These are phyloP conservation scores for Toxicodendron radicans DNA, from an alignment of 345 rosid genomes.

Conservation along the genomic window DNA sequence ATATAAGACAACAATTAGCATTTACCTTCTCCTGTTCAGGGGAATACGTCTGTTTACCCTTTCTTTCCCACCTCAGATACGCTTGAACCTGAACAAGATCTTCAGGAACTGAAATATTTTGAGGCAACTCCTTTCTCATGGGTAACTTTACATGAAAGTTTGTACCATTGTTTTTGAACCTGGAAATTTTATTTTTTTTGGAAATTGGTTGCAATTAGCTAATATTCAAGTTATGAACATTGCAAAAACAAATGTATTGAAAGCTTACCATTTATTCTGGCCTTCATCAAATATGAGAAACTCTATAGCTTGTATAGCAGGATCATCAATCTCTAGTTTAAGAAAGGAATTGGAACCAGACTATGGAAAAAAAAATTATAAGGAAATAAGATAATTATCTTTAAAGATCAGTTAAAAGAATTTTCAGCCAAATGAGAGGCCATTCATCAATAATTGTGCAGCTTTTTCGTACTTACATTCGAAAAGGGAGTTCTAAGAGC, in stretches of 20 bases:
- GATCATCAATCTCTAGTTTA: slow-evolving; percentile 80
- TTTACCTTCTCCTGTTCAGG: slow-evolving; percentile 79
- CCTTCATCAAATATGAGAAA: slow-evolving; percentile 89
- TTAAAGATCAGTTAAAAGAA: slow-evolving; percentile 13
- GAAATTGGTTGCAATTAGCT: slow-evolving; percentile 8
- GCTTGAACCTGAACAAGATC: slow-evolving; percentile 97
- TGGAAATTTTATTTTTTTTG: slow-evolving; percentile 23
- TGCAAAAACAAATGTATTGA: slow-evolving; percentile 11
- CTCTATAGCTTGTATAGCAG: slow-evolving; percentile 72
- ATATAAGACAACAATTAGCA: background rate
- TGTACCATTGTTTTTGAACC: slow-evolving; percentile 85
- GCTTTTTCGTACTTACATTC: slow-evolving; percentile 49
- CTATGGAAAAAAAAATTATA: slow-evolving; percentile 35
- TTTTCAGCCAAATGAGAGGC: slow-evolving; percentile 7
- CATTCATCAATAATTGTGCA: slow-evolving; percentile 14
- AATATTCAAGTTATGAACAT: slow-evolving; percentile 12
- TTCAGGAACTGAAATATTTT: slow-evolving; percentile 70
- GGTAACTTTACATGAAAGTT: slow-evolving; percentile 83
- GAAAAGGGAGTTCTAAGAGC: slow-evolving; percentile 92
- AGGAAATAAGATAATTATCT: slow-evolving; percentile 21
- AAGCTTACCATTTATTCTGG: slow-evolving; percentile 75
- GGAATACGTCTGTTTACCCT: slow-evolving; percentile 80
- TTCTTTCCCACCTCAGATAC: slow-evolving; percentile 96
- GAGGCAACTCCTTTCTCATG: slow-evolving; percentile 36
- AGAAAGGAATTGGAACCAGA: slow-evolving; percentile 62